Evolutionary conservation across 1,284 basidiomycete species (phyloP), one percentile per base, ranked within the genome.

Genomic region (Heimioporus retisporus): DNA sequence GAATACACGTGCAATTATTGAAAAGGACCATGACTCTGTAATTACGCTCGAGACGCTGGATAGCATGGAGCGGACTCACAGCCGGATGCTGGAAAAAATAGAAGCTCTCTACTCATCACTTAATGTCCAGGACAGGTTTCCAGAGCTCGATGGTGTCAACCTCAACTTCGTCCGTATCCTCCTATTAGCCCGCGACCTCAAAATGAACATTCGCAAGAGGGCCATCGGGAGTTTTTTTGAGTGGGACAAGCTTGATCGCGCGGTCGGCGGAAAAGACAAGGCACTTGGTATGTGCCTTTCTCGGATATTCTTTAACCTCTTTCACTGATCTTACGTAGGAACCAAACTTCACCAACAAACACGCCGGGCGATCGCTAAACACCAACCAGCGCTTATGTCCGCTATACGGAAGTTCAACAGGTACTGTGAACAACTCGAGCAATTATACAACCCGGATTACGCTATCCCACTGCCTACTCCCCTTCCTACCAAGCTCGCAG

Each of bases 141-240:
- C 80, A 0, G 76, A 81, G 25, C 73, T 84, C 0, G 31, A 68
- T 0, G 72, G 70, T 0, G 57, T 81, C 7, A 67, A 73, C 4
- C 51, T 79, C 0, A 75, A 83, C 1, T 83, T 83, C 61, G 69
- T 82, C 6, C 59, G 70, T 0, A 72, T 65, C 0, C 73, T 84
- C 0, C 55, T 84, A 0, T 65, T 83, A 55, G 78, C 79, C 0
- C 70, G 74, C 0, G 81, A 82, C 43, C 71, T 83, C 21, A 84
- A 84, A 64, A 80, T 81, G 10, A 81, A 80, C 59, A 81, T 84
- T n/a, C 67, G 77, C 0, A 81, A 80, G 55, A 65, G 73, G 1
- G 81, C 79, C 0, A 76, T 82, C 10, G 23, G 14, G 1, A 21
- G n/a, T 51, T 51, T 51, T 23, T 51, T 51, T 11, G 50, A 51